Base-by-base conservation (phyloP, 768 basidiomycete genomes). In the Guyanaporus albipodus region DNA sequence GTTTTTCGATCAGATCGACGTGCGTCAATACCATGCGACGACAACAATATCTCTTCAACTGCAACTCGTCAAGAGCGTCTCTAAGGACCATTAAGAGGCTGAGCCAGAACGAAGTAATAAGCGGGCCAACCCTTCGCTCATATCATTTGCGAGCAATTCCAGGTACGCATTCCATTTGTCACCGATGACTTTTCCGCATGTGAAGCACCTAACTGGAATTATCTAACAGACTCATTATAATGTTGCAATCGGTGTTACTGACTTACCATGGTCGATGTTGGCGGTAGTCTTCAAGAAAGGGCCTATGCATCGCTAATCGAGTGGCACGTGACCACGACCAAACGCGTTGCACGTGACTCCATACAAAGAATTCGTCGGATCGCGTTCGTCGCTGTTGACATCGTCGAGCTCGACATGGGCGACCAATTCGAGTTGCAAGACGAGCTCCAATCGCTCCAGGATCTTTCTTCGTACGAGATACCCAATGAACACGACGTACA, bases 11-110 rank as follows among this genome's bases (percentile, higher is more conserved):
- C 53, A 97, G 76, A 69, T 97, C 95, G 46, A 97, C 95, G 65
- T 98, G 95, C 0, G 95, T 97, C 44, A 97, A 72, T 6, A 98
- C 90, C 95, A 97, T 98, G 38, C 95, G 80, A 37, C 94, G 78
- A 69, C 95, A 97, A 69, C 95, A 98, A 62, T 98, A 98, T 45
- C 95, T 73, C 67, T 91, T 94, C 36, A 98, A 70, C 55, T 93
- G 87, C 2, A 95, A 72, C 57, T 87, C 83, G 51, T 94, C 91
- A 35, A 96, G 76, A 5, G 92, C 91, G 44, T 95, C 91, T 57
- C 93, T 95, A 54, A 1, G 18, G 18, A 29, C 10, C 8, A 23
- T 37, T 22, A 39, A 39, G 21, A 46, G 51, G 4, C 19, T 39
- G 29, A 27, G 10, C 15, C 29, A 19, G 38, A 32, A 14, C 10